Evolutionary conservation across 1,284 basidiomycete genomes (phyloP), one percentile per base, ranked within the genome.

Genomic region (Melanopsichium pennsylvanicum): DNA sequence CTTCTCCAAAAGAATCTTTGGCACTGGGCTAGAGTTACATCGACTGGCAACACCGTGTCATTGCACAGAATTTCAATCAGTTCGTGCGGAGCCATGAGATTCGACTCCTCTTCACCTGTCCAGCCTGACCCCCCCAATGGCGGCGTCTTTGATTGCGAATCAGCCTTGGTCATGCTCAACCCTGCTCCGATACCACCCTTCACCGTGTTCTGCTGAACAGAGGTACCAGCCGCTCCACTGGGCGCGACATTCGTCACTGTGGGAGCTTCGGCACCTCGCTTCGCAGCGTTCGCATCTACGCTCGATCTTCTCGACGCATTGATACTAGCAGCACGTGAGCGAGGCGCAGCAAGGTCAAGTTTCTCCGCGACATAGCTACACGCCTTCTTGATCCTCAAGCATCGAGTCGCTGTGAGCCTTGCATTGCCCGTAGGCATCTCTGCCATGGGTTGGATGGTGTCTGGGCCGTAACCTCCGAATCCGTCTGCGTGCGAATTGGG

Each of bases 31-130:
- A 97, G 85, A 12, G 91, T 95, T 87, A 94, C 91, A 56, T 89
- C 87, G 23, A 90, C 83, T 22, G 92, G 89, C 25, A 97, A 84
- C 11, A 91, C 83, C 26, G 86, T 83, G 67, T 91, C 89, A 74
- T 91, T 92, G 82, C 93, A 96, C 31, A 95, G 80, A 36, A 97
- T 87, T 83, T 97, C 93, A 78, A 93, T 89, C 34, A 86, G 75
- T 37, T 93, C 89, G 72, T 94, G 91, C 2, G 90, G 86, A 10
- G 74, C 48, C 43, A 51, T 13, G 42, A 16, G 35, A 18, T 19
- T 5, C 16, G 23, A 12, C 19, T 23, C 38, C 10, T 21, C 18
- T 7, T 21, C 41, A 6, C 18, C 42, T 19, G n/a, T n/a, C n/a
- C n/a, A n/a, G n/a, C n/a, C n/a, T n/a, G n/a, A n/a, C n/a, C n/a